Conservation (phyloP, 1,139 yeast genomes). For the Candida sp. region DNA sequence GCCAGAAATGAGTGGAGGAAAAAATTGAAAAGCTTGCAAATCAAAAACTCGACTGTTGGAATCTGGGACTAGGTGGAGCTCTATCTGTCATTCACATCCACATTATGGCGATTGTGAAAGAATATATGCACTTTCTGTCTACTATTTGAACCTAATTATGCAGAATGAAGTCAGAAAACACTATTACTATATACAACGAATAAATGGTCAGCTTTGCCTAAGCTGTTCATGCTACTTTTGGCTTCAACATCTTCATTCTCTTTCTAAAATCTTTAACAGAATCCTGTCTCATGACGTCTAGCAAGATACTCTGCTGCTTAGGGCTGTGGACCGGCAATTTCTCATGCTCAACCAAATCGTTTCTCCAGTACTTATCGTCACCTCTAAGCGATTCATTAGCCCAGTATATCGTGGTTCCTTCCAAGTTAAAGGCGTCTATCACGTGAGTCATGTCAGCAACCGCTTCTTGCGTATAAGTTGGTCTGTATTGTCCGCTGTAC, state of each 20-base stretch:
- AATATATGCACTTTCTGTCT: too few relatives aligned
- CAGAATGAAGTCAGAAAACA: too few relatives aligned
- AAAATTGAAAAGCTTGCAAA: not conserved
- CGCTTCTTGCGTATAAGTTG: constrained; percentile 90
- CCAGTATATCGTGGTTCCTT: constrained; percentile 67
- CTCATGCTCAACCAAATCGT: constrained; percentile 58
- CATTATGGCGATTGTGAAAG: not conserved
- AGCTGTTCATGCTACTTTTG: constrained; percentile 1
- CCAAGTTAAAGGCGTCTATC: constrained; percentile 61
- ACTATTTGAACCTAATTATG: too few relatives aligned
- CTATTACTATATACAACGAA: constrained; percentile 1
- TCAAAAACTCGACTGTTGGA: not conserved
- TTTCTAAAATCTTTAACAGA: constrained; percentile 40
- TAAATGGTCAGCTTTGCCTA: not conserved
- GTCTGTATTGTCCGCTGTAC: constrained; percentile 88
- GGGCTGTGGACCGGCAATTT: constrained; percentile 64
- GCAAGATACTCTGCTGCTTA: constrained; percentile 64
- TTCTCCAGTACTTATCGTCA: constrained; percentile 67
- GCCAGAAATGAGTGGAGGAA: not conserved
- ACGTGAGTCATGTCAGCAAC: constrained; percentile 85
- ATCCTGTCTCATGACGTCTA: constrained; percentile 57
- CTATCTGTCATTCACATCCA: not conserved
- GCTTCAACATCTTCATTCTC: constrained; percentile 16
- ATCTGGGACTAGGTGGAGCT: too few relatives aligned
- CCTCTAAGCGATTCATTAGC: constrained; percentile 90